These are phyloP conservation scores for Aureobasidium sp. DNA, from an alignment of 2,329 filamentous ascomycete species.

Conservation along the genomic window DNA sequence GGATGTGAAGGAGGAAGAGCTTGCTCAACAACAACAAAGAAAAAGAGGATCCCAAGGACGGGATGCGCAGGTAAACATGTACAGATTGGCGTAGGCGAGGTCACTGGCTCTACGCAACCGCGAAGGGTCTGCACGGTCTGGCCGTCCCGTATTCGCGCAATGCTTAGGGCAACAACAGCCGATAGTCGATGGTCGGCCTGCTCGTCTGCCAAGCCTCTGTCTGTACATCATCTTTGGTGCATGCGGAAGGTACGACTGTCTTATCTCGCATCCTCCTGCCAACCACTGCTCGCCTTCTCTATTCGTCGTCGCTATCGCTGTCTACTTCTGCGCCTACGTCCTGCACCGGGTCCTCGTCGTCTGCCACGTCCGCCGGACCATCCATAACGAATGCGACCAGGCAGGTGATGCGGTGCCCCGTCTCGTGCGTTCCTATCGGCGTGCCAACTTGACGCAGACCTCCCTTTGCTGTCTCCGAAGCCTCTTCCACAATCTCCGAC, in stretches of 20 bases:
- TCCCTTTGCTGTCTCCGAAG: conserved; percentile 9
- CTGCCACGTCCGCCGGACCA: conserved; percentile 19
- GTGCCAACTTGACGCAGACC: conserved; percentile 50
- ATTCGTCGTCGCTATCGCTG: conserved; percentile 18
- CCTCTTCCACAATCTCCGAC: background rate
- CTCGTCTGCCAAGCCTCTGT: background rate
- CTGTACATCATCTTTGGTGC: too few species aligned
- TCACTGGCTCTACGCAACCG: background rate
- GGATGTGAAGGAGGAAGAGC: background rate
- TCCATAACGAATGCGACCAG: conserved; percentile 76
- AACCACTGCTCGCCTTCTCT: background rate
- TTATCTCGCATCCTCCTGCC: background rate
- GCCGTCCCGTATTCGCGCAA: background rate
- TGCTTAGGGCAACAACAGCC: conserved; percentile 1
- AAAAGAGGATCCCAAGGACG: background rate
- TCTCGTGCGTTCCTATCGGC: conserved; percentile 72
- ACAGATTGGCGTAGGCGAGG: conserved; percentile 8
- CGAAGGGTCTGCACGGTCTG: background rate
- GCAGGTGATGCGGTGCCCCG: conserved; percentile 83
- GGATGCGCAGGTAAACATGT: conserved; percentile 1
- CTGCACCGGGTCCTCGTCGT: background rate
- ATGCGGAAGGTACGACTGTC: too few species aligned
- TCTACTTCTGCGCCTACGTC: background rate
- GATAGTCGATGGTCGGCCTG: background rate
- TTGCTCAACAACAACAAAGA: background rate